phyloP scores from a whole-genome alignment of 2,329 filamentous ascomycete genomes.

The Teratosphaeria epicoccoides region DNA sequence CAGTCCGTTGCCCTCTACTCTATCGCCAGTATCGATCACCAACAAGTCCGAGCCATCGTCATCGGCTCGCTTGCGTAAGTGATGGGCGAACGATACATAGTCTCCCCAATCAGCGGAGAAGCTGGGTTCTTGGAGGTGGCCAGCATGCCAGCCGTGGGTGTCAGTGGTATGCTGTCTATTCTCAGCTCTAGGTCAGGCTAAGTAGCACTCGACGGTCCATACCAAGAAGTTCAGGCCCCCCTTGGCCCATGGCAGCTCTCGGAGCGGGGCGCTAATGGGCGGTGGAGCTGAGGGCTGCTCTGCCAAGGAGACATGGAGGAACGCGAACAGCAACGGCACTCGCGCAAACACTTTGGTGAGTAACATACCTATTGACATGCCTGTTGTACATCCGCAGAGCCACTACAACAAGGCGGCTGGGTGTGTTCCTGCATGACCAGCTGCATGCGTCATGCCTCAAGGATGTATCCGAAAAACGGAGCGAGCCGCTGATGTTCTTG shows the following conservation, averaged over 20 bases:
- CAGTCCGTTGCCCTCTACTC: constrained; percentile 86
- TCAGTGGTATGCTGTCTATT: constrained; percentile 63
- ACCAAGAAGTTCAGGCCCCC: constrained; percentile 81
- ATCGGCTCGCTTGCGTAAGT: constrained; percentile 70
- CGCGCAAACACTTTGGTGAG: constrained; percentile 11
- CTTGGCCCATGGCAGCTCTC: constrained; percentile 68
- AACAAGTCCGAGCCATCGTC: constrained; percentile 70
- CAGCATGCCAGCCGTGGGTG: constrained; percentile 90
- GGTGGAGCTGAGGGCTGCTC: constrained; percentile 71
- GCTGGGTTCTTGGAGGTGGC: constrained; percentile 83
- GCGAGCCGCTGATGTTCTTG: background rate
- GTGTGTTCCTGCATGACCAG: constrained; percentile 1
- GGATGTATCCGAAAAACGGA: background rate
- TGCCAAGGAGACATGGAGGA: constrained; percentile 12
- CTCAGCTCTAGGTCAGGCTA: background rate
- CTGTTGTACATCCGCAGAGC: no score
- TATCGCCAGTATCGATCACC: constrained; percentile 90
- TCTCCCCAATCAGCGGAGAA: constrained; percentile 97
- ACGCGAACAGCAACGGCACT: constrained; percentile 13
- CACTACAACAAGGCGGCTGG: background rate
- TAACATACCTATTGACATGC: no score
- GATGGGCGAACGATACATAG: constrained; percentile 83
- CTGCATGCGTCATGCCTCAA: background rate
- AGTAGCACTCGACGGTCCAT: background rate
- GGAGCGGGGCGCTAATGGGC: constrained; percentile 69